phyloP scores from a whole-genome alignment of 2,329 filamentous ascomycete species.

The Monilinia polystroma region DNA sequence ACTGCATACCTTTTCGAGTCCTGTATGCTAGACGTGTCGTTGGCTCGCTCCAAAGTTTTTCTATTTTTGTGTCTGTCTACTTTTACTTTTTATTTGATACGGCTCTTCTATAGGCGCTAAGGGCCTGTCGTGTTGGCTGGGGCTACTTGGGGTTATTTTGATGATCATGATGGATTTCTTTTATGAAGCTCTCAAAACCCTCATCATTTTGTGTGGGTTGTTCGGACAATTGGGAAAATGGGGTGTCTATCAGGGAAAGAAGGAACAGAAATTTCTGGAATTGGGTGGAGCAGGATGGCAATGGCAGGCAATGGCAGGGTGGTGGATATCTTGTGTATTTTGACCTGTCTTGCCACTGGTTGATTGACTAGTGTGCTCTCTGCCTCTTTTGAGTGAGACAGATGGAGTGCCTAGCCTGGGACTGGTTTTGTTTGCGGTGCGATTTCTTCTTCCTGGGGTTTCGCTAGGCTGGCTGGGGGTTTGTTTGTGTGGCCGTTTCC shows the following conservation, averaged over 20 bases:
- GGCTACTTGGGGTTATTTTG: constrained; percentile 19
- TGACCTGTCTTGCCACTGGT: constrained; percentile 11
- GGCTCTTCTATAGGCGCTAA: constrained; percentile 20
- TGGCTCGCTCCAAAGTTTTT: constrained; percentile 18
- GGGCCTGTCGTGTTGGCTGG: constrained; percentile 17
- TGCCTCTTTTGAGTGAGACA: not conserved
- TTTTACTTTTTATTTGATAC: constrained; percentile 21
- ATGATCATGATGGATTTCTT: constrained; percentile 24
- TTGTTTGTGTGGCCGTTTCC: not conserved
- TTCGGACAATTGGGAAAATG: constrained; percentile 16
- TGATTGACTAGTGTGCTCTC: constrained; percentile 17
- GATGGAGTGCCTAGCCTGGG: constrained; percentile 14
- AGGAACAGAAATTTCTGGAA: constrained; percentile 13
- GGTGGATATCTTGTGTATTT: constrained; percentile 12
- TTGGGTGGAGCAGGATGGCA: constrained; percentile 1
- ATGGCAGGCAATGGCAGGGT: constrained; percentile 3
- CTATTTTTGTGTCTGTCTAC: constrained; percentile 11
- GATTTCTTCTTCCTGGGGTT: constrained; percentile 6
- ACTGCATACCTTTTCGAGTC: constrained; percentile 37
- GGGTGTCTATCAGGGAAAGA: constrained; percentile 20
- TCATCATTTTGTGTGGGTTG: constrained; percentile 8
- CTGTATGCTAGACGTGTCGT: constrained; percentile 20
- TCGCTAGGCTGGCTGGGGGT: not conserved
- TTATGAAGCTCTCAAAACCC: constrained; percentile 20
- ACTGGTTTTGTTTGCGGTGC: constrained; percentile 12